Base-by-base conservation (phyloP, 192 early-diverging fungal species). In the Pilobolus umbonatus region DNA sequence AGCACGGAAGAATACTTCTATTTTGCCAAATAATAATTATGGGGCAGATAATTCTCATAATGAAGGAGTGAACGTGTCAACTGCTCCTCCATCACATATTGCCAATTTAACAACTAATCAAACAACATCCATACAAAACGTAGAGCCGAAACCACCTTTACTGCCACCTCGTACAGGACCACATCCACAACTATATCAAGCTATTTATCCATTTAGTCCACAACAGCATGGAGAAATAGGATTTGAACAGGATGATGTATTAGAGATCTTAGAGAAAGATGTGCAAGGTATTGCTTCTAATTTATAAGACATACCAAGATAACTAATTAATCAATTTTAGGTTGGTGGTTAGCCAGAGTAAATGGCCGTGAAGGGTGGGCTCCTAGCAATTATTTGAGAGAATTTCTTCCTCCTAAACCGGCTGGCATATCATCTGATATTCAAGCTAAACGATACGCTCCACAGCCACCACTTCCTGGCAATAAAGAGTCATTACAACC, bases 311-410 rank as follows among this genome's bases (percentile, higher is more conserved):
- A 15, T 15, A 39, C 15, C 15, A 11, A 15, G 38, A 39, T 15
- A 39, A 39, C 15, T 21, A 49, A 12, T 22, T 17, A 22, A n/a
- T 31, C 12, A 32, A 34, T 21, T 22, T 65, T 64, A 25, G 77
- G 79, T 31, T 77, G 76, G 75, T 81, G 74, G 75, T 46, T 76
- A 28, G 76, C 75, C 25, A 71, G 75, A 51, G 75, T 76, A 29
- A 79, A 79, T 29, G 74, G 71, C 11, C 72, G 60, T 43, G 81
- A 87, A 71, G 83, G 84, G 15, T 87, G 85, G 87, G 75, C 87
- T 25, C 87, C 87, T 22, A 85, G 83, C 55, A 87, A 89, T 70
- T 89, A 89, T 64, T 53, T 87, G 28, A 80, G 84, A 39, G 81
- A 83, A 46, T 80, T 75, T 8, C 69, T 72, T 24, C 61, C 68